These are phyloP conservation scores for Filobasidium wieringae DNA, from an alignment of 768 basidiomycete genomes.

Conservation along the genomic window DNA sequence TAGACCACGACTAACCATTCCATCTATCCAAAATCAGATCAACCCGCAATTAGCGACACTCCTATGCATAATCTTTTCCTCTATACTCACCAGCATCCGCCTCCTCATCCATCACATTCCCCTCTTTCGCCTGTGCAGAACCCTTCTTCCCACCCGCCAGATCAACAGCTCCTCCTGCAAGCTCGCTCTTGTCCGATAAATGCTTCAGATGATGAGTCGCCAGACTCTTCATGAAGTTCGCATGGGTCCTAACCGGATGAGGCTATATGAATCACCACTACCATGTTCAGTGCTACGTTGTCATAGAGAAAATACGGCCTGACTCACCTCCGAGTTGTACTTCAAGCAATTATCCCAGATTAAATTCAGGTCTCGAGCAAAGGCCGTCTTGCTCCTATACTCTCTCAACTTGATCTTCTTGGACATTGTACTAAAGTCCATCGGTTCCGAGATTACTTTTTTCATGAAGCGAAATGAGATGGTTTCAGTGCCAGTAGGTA, in stretches of 20 bases:
- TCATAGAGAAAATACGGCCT: conserved; percentile 2
- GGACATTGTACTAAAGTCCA: conserved; percentile 88
- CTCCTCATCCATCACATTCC: background rate
- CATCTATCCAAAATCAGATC: no score
- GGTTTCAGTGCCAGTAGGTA: background rate
- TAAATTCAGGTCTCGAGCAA: conserved; percentile 83
- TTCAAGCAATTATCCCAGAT: conserved; percentile 93
- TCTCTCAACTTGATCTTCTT: conserved; percentile 84
- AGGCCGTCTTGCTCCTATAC: conserved; percentile 88
- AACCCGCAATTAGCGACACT: background rate
- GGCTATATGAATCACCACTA: conserved; percentile 51
- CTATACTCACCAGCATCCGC: background rate
- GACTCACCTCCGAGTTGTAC: conserved; percentile 81
- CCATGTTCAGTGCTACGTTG: background rate
- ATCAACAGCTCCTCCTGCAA: background rate
- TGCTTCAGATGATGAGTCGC: conserved; percentile 75
- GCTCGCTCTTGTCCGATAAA: conserved; percentile 55
- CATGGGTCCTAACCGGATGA: conserved; percentile 76
- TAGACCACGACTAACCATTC: no score
- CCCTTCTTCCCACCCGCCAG: background rate
- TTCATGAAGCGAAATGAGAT: conserved; percentile 42
- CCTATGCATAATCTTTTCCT: background rate
- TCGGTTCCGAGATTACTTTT: conserved; percentile 79
- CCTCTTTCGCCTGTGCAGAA: background rate
- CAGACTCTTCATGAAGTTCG: conserved; percentile 66